Base-by-base conservation (phyloP, 257 asterid genomes). In the Plantago elongata region DNA sequence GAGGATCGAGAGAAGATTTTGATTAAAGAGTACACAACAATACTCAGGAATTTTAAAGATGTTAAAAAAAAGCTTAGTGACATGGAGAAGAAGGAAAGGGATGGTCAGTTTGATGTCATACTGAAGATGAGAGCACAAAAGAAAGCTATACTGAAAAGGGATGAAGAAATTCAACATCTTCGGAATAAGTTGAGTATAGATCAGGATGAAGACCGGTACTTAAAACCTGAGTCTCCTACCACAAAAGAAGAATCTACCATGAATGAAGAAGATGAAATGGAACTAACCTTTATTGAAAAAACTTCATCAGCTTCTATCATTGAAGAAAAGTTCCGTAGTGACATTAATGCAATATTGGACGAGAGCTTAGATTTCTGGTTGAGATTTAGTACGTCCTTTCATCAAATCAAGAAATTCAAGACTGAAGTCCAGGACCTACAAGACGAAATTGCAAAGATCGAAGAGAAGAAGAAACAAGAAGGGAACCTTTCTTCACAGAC, bases 341-440 rank as follows among this genome's bases (percentile, higher is more conserved):
- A 73, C 27, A 80, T 85, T 2, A 85, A 85, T 3, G 77, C 78
- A 6, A 65, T 85, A 14, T 73, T 74, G 3, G 88, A 85, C 3
- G 86, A 71, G 30, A 83, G 80, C 68, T 27, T 85, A 12, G 88
- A 71, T 11, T 85, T 85, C 76, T 85, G 94, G 94, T 65, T 83
- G 65, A 80, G 90, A 65, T 85, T 85, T 62, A 78, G 90, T 77
- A 54, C 82, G 0, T 65, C 77, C 11, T 78, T 72, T 70, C 88
- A 83, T 57, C 84, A 80, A 57, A 64, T 83, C 3, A 66, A 78
- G 71, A 85, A 85, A 57, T 83, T 83, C 77, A 75, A 72, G 62
- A 78, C 79, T 0, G 83, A 81, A 15, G 85, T 80, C 15, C 63
- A 78, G 48, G 94, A 81, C 64, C 65, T 83, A 7, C 72, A 74